Conservation (phyloP, 2,329 filamentous ascomycete genomes). For the Cercospora zeae-maydis region DNA sequence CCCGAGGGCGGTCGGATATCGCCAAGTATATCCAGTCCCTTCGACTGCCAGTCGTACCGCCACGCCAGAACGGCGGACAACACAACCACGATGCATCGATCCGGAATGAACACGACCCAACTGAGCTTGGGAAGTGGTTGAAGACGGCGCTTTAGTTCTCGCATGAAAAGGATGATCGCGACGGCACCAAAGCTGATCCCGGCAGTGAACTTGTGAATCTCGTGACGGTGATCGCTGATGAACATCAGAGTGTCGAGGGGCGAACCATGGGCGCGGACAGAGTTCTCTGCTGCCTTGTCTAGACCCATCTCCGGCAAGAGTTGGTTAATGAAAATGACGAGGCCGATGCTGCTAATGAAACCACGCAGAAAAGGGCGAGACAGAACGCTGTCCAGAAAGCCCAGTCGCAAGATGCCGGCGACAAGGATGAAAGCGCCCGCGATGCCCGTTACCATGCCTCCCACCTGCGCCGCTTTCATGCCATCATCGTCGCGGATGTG, state of each 20-base stretch:
- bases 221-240: constrained; percentile 61
- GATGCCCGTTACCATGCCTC: constrained; percentile 82
- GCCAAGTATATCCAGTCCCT: constrained; percentile 80
- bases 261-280: constrained; percentile 73
- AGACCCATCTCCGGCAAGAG: constrained; percentile 87
- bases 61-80: constrained; percentile 77
- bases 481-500: constrained; percentile 63
- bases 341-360: constrained; percentile 95
- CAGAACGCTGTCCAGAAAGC: constrained; percentile 90
- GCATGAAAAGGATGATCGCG: constrained; percentile 76
- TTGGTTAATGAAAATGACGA: constrained; percentile 94
- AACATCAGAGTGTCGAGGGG: constrained; percentile 83
- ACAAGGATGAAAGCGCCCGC: constrained; percentile 85
- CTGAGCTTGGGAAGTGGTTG: constrained; percentile 67
- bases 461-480: constrained; percentile 73
- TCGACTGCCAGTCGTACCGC: constrained; percentile 69
- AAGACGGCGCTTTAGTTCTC: constrained; percentile 75
- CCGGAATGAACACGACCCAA: constrained; percentile 80
- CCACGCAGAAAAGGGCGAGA: constrained; percentile 88
- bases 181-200: constrained; percentile 77
- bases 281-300: constrained; percentile 58
- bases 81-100: constrained; percentile 86
- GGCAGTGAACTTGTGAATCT: constrained; percentile 71
- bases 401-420: constrained; percentile 77
- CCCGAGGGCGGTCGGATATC: constrained; percentile 64